Conservation (phyloP, 768 basidiomycete genomes). For the Russula olivacea region DNA sequence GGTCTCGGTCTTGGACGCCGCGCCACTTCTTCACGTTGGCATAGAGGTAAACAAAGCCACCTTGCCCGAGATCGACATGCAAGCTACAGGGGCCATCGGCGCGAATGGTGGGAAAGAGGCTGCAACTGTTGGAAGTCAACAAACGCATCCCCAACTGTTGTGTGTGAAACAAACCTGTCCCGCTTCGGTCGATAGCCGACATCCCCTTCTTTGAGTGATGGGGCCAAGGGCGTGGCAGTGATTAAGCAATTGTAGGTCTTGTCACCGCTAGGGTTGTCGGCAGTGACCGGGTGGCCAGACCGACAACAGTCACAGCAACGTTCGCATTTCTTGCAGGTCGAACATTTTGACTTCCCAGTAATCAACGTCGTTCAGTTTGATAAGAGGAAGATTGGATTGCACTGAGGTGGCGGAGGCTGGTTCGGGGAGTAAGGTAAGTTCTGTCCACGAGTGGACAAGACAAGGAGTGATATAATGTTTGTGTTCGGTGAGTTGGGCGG, state of each 20-base stretch:
- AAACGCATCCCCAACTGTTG: conserved; percentile 95
- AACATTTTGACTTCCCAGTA: conserved; percentile 99
- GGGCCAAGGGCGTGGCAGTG: conserved; percentile 76
- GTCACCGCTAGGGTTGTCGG: conserved; percentile 88
- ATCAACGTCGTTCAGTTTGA: conserved; percentile 97
- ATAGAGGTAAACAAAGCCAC: conserved; percentile 98
- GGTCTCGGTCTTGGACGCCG: conserved; percentile 56
- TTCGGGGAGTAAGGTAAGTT: conserved; percentile 96
- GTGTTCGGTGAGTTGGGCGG: conserved; percentile 95
- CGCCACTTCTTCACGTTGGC: conserved; percentile 99
- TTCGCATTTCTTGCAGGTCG: conserved; percentile 85
- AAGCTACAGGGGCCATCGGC: conserved; percentile 95
- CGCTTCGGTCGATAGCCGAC: conserved; percentile 96
- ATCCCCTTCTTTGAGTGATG: conserved; percentile 85
- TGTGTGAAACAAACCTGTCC: conserved; percentile 99
- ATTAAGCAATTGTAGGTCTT: conserved; percentile 98
- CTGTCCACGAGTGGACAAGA: conserved; percentile 95
- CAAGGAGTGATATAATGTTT: conserved; percentile 92
- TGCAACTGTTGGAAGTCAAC: conserved; percentile 83
- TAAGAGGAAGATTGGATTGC: conserved; percentile 93
- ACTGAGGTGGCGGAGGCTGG: conserved; percentile 92
- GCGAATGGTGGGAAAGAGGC: conserved; percentile 95
- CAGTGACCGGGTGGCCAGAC: conserved; percentile 84
- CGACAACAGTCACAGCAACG: conserved; percentile 89
- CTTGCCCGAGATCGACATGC: conserved; percentile 96